Conservation (phyloP, 2,329 filamentous ascomycete species). For the Fusarium sp. region DNA sequence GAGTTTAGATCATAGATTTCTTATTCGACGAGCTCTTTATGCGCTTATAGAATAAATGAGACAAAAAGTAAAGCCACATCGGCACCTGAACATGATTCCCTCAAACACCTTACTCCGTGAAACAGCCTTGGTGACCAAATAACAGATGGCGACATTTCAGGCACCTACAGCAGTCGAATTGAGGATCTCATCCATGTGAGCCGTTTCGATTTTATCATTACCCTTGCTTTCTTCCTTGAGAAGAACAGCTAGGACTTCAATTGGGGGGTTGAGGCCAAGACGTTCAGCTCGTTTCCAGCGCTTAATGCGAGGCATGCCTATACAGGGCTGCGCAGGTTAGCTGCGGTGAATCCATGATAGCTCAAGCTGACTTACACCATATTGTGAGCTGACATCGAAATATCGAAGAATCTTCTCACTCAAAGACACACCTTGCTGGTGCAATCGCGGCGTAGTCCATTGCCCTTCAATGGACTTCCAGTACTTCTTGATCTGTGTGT, state of each 20-base stretch:
- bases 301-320: conserved; percentile 82
- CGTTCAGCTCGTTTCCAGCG: conserved; percentile 88
- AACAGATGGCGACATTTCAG: conserved; percentile 21
- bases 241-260: conserved; percentile 89
- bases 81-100: conserved; percentile 23
- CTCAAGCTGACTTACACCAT: conserved; percentile 75
- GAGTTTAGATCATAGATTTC: conserved; percentile 32
- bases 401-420: conserved; percentile 89
- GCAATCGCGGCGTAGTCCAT: conserved; percentile 75
- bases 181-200: conserved; percentile 77
- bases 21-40: conserved; percentile 7
- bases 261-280: conserved; percentile 85
- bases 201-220: conserved; percentile 66
- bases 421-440: conserved; percentile 76
- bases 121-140: conserved; percentile 17
- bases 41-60: conserved; percentile 23
- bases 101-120: conserved; percentile 36
- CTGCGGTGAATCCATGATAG: neutral
- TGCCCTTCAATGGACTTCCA: conserved; percentile 78
- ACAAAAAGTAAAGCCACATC: conserved; percentile 30
- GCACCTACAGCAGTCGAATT: conserved; percentile 58
- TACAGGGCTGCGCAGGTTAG: conserved; percentile 69
- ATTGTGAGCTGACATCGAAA: conserved; percentile 92
- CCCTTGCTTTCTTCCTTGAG: conserved; percentile 73
- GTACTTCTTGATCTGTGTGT: conserved; percentile 77